Percentiles rank a stretch among this genome's conserved stretches.
phyloP scores from a whole-genome alignment of 2,329 filamentous ascomycete species.

The Cephalotrichum gorgonifer region DNA sequence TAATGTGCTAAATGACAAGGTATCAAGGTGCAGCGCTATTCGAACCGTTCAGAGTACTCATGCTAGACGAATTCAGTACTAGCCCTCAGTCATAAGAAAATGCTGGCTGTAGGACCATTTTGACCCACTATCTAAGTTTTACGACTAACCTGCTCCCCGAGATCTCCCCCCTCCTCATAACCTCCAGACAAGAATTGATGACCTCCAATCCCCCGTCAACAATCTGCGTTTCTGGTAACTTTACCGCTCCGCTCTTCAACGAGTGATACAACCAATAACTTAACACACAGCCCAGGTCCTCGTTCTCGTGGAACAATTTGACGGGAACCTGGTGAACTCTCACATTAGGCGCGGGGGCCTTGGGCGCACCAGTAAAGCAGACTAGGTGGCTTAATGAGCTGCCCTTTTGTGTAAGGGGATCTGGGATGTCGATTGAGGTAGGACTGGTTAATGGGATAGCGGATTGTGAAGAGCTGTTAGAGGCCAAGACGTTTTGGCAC shows the following conservation, averaged over 20 bases:
- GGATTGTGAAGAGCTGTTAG: conserved; percentile 11
- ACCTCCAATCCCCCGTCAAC: conserved; percentile 52
- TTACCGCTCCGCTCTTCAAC: conserved; percentile 40
- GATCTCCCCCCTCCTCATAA: conserved; percentile 54
- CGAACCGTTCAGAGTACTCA: no score
- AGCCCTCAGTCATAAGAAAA: no score
- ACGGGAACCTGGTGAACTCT: conserved; percentile 59
- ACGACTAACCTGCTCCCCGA: conserved; percentile 63
- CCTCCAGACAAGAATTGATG: conserved; percentile 58
- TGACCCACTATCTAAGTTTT: not conserved
- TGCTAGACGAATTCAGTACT: no score
- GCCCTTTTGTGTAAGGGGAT: not conserved
- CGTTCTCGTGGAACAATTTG: conserved; percentile 63
- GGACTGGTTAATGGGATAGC: conserved; percentile 1
- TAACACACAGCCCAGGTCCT: conserved; percentile 50
- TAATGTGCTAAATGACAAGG: no score
- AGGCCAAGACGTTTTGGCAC: conserved; percentile 4
- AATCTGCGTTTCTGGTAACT: conserved; percentile 55
- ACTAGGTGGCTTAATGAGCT: conserved; percentile 41
- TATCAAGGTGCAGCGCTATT: no score
- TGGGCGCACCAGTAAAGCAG: conserved; percentile 58
- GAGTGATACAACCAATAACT: conserved; percentile 58
- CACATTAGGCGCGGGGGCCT: conserved; percentile 32
- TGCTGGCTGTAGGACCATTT: no score
- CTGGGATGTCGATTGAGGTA: not conserved